Evolutionary conservation across 345 rosid species (phyloP).

Genomic region (Lepidium didymum): DNA sequence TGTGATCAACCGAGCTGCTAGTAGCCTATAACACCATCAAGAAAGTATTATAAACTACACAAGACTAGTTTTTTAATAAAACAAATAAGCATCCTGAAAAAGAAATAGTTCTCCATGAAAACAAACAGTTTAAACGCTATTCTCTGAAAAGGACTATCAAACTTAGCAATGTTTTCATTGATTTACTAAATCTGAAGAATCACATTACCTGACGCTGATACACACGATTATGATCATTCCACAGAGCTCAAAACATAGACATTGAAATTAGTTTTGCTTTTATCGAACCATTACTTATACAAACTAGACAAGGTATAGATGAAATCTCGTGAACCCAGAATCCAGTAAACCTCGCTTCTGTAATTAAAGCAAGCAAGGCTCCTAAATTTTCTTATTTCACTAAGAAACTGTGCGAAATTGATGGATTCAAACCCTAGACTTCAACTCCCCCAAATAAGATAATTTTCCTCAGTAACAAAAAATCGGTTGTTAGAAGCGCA

Average conservation of each 20-base stretch:
- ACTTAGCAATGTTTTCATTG: neutral
- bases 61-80: neutral
- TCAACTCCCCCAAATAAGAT: neutral
- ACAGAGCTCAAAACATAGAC: neutral
- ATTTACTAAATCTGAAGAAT: neutral
- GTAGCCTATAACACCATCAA: slow-evolving; percentile 45
- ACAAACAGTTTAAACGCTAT: neutral
- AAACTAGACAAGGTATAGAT: neutral
- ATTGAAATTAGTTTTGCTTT: neutral
- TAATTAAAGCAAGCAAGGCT: neutral
- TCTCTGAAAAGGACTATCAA: neutral
- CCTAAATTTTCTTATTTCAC: neutral
- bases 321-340: neutral
- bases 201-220: neutral
- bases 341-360: neutral
- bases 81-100: neutral
- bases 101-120: neutral
- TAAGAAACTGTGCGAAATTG: neutral
- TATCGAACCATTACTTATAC: neutral
- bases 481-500: neutral
- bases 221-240: neutral
- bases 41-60: neutral
- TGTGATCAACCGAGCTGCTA: slow-evolving; percentile 63
- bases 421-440: slow-evolving; percentile 6
- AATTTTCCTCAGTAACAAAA: neutral